These are phyloP conservation scores for Mangifera indica DNA, from an alignment of 345 rosid genomes.

Conservation along the genomic window DNA sequence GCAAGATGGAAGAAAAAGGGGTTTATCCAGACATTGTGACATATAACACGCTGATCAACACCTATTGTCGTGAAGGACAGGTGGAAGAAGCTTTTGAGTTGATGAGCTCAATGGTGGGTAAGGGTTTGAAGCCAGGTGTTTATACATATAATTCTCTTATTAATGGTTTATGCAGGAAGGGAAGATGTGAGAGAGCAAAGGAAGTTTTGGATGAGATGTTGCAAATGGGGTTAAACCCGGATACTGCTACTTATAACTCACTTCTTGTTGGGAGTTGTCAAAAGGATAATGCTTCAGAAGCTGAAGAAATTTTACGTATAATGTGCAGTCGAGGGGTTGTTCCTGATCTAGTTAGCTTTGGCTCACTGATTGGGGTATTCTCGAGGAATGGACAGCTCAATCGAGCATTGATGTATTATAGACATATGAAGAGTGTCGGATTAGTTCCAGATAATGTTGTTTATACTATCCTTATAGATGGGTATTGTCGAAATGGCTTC, in stretches of 20 bases:
- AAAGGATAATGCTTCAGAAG: slow-evolving; percentile 48
- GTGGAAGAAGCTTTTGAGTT: slow-evolving; percentile 60
- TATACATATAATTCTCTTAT: slow-evolving; percentile 65
- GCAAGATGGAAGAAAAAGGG: slow-evolving; percentile 53
- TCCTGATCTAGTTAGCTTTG: slow-evolving; percentile 74
- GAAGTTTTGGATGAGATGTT: slow-evolving; percentile 60
- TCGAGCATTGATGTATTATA: slow-evolving; percentile 51
- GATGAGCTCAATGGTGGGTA: slow-evolving; percentile 51
- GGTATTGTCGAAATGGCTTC: slow-evolving; percentile 59
- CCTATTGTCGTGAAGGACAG: slow-evolving; percentile 58
- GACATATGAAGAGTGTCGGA: slow-evolving; percentile 49
- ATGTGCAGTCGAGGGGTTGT: slow-evolving; percentile 44
- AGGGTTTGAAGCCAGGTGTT: slow-evolving; percentile 65
- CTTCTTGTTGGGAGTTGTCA: slow-evolving; percentile 67
- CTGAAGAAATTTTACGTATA: slow-evolving; percentile 50
- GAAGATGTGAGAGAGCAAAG: slow-evolving; percentile 54
- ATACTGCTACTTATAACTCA: slow-evolving; percentile 62
- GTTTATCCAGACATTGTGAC: slow-evolving; percentile 65
- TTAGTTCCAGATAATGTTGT: slow-evolving; percentile 63
- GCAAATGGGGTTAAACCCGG: slow-evolving; percentile 53
- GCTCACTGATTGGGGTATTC: slow-evolving; percentile 50
- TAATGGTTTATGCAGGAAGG: slow-evolving; percentile 61
- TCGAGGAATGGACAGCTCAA: slow-evolving; percentile 51
- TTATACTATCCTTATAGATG: slow-evolving; percentile 74
- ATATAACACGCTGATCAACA: slow-evolving; percentile 66